These are phyloP conservation scores for Gossypium lobatum DNA, from an alignment of 441 rosid species.

Conservation along the genomic window DNA sequence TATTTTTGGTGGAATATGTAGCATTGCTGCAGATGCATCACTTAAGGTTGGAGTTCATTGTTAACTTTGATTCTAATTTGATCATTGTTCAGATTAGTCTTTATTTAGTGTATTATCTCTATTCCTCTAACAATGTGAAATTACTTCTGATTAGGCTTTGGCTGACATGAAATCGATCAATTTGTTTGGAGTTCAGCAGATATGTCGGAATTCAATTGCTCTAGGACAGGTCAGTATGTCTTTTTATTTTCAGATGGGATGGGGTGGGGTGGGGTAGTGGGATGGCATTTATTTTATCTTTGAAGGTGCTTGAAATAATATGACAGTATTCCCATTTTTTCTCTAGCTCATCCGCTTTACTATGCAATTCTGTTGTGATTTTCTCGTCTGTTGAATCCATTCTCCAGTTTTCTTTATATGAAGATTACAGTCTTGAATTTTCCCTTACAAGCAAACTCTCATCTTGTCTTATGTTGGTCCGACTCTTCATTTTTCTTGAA, in stretches of 20 bases:
- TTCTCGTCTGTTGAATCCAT: background rate
- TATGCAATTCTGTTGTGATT: background rate
- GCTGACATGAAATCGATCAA: constrained; percentile 79
- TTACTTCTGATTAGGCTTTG: constrained; percentile 52
- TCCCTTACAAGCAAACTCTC: background rate
- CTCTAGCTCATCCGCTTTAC: background rate
- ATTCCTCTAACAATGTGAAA: constrained; percentile 15
- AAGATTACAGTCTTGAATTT: background rate
- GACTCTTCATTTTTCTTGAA: background rate
- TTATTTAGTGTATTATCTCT: background rate
- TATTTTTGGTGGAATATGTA: constrained; percentile 94
- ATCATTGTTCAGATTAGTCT: constrained; percentile 3
- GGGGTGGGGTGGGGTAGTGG: background rate
- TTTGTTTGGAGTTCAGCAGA: constrained; percentile 97
- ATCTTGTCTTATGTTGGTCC: background rate
- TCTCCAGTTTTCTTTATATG: constrained; percentile 1
- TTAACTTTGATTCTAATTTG: background rate
- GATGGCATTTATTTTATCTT: background rate
- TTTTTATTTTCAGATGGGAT: constrained; percentile 7
- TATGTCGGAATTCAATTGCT: constrained; percentile 92
- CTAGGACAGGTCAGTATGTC: constrained; percentile 70
- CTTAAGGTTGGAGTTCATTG: constrained; percentile 57
- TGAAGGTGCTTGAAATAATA: background rate
- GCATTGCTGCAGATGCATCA: constrained; percentile 79
- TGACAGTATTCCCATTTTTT: background rate